phyloP scores from a whole-genome alignment of 2,329 filamentous ascomycete species.

The Scleromitrula shiraiana region DNA sequence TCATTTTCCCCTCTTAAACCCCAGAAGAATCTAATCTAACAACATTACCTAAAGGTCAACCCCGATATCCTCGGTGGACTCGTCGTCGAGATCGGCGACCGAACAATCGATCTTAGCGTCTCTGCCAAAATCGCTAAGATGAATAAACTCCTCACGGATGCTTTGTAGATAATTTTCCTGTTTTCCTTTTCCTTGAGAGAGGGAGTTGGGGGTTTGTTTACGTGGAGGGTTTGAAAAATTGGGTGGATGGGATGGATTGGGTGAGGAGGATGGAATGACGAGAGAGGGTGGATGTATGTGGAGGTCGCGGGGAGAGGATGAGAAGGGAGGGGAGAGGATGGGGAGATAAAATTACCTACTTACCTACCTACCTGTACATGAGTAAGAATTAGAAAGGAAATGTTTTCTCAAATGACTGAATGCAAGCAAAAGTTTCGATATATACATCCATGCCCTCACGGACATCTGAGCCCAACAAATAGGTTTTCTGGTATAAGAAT shows the following conservation, averaged over 20 bases:
- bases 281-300: too few relatives aligned
- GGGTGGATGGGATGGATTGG: neutral
- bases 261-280: neutral
- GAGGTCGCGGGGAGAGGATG: too few relatives aligned
- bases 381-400: constrained; percentile 10
- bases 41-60: too few relatives aligned
- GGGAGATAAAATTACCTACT: constrained; percentile 4
- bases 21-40: constrained; percentile 5
- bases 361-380: constrained; percentile 12
- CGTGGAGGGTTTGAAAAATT: neutral
- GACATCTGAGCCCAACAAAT: too few relatives aligned
- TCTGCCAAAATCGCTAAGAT: constrained; percentile 92
- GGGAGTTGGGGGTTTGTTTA: neutral
- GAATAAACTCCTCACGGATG: constrained; percentile 97
- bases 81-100: constrained; percentile 92
- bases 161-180: constrained; percentile 65
- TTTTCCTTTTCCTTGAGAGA: neutral
- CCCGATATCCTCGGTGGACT: constrained; percentile 90
- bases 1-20: neutral
- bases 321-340: neutral
- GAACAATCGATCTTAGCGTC: constrained; percentile 95
- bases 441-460: too few relatives aligned
- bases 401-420: neutral
- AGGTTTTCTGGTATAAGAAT: too few relatives aligned
- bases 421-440: too few relatives aligned